Base-by-base conservation (phyloP, 805 yeast genomes). In the Candida broadrunensis region DNA sequence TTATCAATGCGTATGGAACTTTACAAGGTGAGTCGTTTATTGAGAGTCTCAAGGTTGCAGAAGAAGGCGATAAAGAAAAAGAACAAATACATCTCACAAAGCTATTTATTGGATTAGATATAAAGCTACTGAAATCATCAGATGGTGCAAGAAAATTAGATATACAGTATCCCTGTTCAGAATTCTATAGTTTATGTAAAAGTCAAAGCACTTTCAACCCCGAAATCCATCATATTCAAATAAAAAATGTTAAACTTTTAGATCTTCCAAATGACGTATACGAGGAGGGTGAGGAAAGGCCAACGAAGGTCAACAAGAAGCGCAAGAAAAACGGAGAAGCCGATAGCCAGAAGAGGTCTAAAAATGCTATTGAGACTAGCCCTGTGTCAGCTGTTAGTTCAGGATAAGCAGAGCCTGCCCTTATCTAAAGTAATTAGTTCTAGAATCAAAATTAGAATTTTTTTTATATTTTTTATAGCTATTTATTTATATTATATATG, bases 221-320 rank as follows among this genome's bases (percentile, higher is more conserved):
- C 39, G 77, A 79, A 33, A 61, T 73, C 8, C 73, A 81, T 53
- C 69, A 80, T 18, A 70, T 91, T 45, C 52, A 83, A 81, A 55
- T 86, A 80, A 53, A 88, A 85, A 37, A 85, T 42, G 65, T 60
- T 3, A 59, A 87, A 52, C 61, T 84, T 33, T 77, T 83, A 64
- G 95, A 89, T 51, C 68, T 93, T 25, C 97, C 97, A 5, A 78
- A 80, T 52, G 88, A 83, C 51, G 96, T 90, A 5, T 91, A 84
- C 38, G 51, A 46, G 12, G 89, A 83, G 47, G 90, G 79, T n/a
- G 97, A 91, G 54, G 53, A 47, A 18, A 75, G 95, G 43, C 97
- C 97, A 7, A 21, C 24, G 9, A 21, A 81, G 55, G 72, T 77
- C 29, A 58, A 61, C 32, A 70, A 70, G 43, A 60, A 61, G 36